Conservation (phyloP, 768 basidiomycete genomes). For the Panaeolus cyanescens region DNA sequence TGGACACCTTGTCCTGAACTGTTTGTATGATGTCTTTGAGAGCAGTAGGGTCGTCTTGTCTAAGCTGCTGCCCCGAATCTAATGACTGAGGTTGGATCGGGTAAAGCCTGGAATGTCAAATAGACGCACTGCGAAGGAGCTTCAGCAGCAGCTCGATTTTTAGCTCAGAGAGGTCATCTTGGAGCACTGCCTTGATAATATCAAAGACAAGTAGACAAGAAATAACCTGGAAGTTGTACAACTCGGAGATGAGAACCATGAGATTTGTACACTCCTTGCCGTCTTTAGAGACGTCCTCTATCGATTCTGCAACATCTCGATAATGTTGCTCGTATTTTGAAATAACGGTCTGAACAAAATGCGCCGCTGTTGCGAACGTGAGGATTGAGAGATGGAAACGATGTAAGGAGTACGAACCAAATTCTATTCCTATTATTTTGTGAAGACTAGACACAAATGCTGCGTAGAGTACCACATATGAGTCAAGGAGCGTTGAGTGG, state of each 20-base stretch:
- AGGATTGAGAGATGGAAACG: slow-evolving; percentile 1
- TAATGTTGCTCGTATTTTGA: slow-evolving; percentile 66
- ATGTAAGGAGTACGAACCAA: slow-evolving; percentile 56
- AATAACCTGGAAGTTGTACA: slow-evolving; percentile 96
- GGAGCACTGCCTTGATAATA: slow-evolving; percentile 75
- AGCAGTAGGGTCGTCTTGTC: slow-evolving; percentile 89
- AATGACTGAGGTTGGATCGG: slow-evolving; percentile 12
- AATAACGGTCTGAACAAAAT: slow-evolving; percentile 77
- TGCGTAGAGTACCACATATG: slow-evolving; percentile 87
- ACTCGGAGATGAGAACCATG: slow-evolving; percentile 82
- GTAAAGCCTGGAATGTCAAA: background rate
- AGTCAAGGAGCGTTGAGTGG: slow-evolving; percentile 81
- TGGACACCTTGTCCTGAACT: slow-evolving; percentile 71
- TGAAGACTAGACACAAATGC: slow-evolving; percentile 82
- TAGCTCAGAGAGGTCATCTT: slow-evolving; percentile 68
- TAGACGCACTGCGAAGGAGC: slow-evolving; percentile 70
- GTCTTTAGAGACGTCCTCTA: slow-evolving; percentile 31
- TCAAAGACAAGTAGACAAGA: slow-evolving; percentile 91
- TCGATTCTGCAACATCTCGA: slow-evolving; percentile 24
- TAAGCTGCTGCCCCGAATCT: slow-evolving; percentile 93
- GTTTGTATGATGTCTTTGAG: slow-evolving; percentile 89
- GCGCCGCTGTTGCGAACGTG: slow-evolving; percentile 56
- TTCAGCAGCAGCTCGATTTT: slow-evolving; percentile 87
- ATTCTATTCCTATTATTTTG: slow-evolving; percentile 82
- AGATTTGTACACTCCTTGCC: slow-evolving; percentile 93